phyloP scores from a whole-genome alignment of 352 stramenopile species.

The Globisporangium megalacanthum region DNA sequence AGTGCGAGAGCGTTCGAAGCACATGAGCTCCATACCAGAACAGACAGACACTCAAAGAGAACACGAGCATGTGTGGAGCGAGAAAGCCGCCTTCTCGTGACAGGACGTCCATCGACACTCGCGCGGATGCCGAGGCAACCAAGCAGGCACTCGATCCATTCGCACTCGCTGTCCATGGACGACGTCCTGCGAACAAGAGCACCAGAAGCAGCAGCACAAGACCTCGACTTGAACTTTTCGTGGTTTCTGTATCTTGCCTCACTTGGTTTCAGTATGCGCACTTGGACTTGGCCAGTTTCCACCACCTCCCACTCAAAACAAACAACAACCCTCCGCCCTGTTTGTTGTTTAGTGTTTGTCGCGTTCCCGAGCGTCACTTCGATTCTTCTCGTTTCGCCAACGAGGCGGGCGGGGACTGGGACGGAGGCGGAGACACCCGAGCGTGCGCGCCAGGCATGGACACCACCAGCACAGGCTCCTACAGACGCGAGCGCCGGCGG shows the following conservation, averaged over 20 bases:
- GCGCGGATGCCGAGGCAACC: background rate
- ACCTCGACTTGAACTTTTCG: background rate
- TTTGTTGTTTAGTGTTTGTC: background rate
- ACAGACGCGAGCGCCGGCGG: background rate
- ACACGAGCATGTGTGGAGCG: no score
- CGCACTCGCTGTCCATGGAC: constrained; percentile 1
- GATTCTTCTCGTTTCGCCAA: no score
- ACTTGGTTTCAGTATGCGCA: background rate
- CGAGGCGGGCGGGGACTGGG: no score
- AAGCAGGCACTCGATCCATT: background rate
- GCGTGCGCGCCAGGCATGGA: no score
- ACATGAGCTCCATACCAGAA: no score
- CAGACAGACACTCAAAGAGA: no score
- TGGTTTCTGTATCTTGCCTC: background rate
- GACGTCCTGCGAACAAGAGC: background rate
- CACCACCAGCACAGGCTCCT: no score
- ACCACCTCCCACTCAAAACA: background rate
- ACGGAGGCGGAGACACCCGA: no score
- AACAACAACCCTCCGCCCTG: background rate
- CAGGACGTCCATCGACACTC: background rate
- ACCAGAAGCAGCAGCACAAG: background rate
- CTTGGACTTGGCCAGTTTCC: constrained; percentile 1
- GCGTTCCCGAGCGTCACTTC: no score
- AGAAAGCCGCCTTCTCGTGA: background rate
- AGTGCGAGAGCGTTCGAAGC: background rate